Percentiles rank a stretch among this genome's conserved stretches.
Evolutionary conservation across 345 rosid genomes (phyloP).

Genomic region (Crucihimalaya himalaica): DNA sequence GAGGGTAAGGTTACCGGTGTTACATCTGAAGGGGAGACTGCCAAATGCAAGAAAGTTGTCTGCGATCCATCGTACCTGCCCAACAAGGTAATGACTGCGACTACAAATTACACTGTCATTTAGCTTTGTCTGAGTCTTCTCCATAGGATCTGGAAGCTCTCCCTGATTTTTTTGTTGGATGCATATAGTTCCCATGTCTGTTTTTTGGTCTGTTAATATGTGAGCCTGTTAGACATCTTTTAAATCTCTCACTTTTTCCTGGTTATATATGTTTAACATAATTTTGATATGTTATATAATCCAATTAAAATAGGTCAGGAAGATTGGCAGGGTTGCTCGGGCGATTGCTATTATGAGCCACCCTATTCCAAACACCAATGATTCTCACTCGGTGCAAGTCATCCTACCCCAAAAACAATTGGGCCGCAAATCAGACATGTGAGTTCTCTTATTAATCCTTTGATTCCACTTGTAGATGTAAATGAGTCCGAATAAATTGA

Average conservation of each 20-base stretch:
- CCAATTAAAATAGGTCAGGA: conserved; percentile 37
- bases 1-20: conserved; percentile 90
- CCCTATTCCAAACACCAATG: conserved; percentile 46
- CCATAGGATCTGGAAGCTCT: background rate
- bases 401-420: conserved; percentile 46
- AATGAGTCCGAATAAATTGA: conserved; percentile 6
- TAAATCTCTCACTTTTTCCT: background rate
- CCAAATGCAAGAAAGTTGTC: conserved; percentile 94
- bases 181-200: background rate
- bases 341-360: conserved; percentile 49
- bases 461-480: conserved; percentile 3
- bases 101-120: background rate
- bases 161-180: background rate
- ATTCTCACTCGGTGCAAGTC: conserved; percentile 47
- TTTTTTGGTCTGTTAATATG: background rate
- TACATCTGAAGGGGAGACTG: conserved; percentile 98
- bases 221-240: background rate
- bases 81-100: conserved; percentile 59
- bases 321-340: conserved; percentile 46
- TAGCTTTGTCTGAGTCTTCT: conserved; percentile 14
- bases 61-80: conserved; percentile 95
- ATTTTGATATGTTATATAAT: conserved; percentile 1
- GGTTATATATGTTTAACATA: background rate
- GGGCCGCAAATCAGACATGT: conserved; percentile 58
- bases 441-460: conserved; percentile 26